Conservation (phyloP, 306 rosid genomes). For the Pueraria montana region DNA sequence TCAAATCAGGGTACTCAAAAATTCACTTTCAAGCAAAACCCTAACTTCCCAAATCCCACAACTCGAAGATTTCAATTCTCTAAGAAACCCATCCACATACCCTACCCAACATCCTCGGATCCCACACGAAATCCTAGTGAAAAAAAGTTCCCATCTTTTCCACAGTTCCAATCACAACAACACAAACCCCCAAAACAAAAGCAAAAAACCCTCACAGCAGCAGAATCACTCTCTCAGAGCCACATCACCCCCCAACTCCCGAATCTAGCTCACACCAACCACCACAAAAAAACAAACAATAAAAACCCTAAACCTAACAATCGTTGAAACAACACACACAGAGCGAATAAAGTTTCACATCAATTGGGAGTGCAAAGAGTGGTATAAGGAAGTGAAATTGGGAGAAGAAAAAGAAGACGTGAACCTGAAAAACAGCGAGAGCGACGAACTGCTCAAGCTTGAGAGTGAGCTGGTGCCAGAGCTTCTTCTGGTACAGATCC, state of each 20-base stretch:
- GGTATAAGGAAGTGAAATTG: not conserved
- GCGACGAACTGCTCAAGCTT: slow-evolving; percentile 98
- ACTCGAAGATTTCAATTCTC: slow-evolving; percentile 4
- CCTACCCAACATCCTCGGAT: slow-evolving; percentile 41
- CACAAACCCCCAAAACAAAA: not conserved
- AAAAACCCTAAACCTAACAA: slow-evolving; percentile 63
- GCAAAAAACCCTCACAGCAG: not conserved
- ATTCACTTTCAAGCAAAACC: slow-evolving; percentile 32
- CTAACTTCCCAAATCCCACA: slow-evolving; percentile 26
- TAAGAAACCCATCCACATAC: not conserved
- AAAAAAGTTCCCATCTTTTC: not conserved
- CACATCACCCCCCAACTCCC: slow-evolving; percentile 30
- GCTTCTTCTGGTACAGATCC: slow-evolving; percentile 99
- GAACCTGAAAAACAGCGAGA: slow-evolving; percentile 90
- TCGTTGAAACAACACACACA: not conserved
- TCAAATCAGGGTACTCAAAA: slow-evolving; percentile 26
- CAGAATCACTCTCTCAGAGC: not conserved
- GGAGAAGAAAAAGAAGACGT: not conserved
- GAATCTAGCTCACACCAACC: slow-evolving; percentile 14
- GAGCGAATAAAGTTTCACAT: rapidly evolving
- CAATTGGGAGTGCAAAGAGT: slow-evolving; percentile 21
- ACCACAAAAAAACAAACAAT: slow-evolving; percentile 21
- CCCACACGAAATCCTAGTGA: not conserved
- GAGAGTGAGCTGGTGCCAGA: slow-evolving; percentile 99
- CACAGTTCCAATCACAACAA: slow-evolving; percentile 19